Conservation (phyloP, 2,329 filamentous ascomycete species). For the Lachnellula hyalina region DNA sequence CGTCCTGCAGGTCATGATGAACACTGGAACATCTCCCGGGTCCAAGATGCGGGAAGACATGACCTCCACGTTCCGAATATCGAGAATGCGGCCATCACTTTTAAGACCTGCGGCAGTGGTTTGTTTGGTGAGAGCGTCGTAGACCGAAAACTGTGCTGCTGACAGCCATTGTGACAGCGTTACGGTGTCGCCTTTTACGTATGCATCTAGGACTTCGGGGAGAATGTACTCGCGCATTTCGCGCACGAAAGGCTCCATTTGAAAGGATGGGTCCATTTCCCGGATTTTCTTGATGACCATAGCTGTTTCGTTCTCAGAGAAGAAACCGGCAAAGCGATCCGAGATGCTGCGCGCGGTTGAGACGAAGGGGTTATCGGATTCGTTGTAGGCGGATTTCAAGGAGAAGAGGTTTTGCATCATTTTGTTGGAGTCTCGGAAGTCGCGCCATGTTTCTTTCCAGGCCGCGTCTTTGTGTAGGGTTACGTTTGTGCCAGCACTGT, state of each 20-base stretch:
- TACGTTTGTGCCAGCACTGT: constrained; percentile 85
- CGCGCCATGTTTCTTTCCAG: constrained; percentile 98
- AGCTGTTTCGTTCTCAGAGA: constrained; percentile 96
- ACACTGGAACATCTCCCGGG: constrained; percentile 85
- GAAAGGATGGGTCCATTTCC: constrained; percentile 90
- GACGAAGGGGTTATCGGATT: constrained; percentile 95
- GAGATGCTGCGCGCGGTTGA: constrained; percentile 87
- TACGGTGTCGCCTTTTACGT: constrained; percentile 91
- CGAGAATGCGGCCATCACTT: constrained; percentile 89
- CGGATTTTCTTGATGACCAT: constrained; percentile 98
- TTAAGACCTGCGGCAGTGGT: constrained; percentile 91
- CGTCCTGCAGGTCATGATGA: constrained; percentile 93
- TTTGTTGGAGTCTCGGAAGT: constrained; percentile 86
- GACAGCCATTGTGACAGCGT: constrained; percentile 93
- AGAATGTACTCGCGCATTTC: constrained; percentile 98
- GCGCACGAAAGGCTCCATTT: constrained; percentile 88
- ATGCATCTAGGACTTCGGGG: constrained; percentile 93
- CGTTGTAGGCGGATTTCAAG: constrained; percentile 83
- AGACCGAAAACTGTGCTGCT: constrained; percentile 92
- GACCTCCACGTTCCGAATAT: constrained; percentile 92
- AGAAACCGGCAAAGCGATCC: constrained; percentile 89
- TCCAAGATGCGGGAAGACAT: constrained; percentile 75
- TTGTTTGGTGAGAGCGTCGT: constrained; percentile 93
- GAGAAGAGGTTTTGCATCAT: constrained; percentile 83
- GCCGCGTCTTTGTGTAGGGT: constrained; percentile 95